Evolutionary conservation across 129 eudicot species (phyloP).

Genomic region (Saussurea involucrata): DNA sequence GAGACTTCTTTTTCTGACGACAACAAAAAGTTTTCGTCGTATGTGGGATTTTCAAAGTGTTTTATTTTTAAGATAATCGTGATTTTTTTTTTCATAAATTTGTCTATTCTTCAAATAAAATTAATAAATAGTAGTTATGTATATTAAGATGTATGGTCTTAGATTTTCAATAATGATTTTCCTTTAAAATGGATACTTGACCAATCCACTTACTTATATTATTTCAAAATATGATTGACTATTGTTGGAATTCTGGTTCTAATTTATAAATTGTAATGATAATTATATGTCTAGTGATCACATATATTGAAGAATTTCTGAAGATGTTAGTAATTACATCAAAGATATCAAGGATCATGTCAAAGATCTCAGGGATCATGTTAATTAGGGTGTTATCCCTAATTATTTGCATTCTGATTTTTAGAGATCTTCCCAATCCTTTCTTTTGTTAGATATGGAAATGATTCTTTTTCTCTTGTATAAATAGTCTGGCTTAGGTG

Average conservation of each 20-base stretch:
- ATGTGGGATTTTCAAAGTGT: background rate
- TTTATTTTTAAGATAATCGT: background rate
- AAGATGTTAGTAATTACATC: too few relatives aligned
- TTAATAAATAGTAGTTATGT: too few relatives aligned
- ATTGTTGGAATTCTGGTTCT: background rate
- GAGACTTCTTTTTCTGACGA: background rate
- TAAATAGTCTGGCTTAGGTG: too few relatives aligned
- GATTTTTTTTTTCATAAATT: background rate
- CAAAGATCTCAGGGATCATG: too few relatives aligned
- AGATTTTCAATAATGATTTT: background rate
- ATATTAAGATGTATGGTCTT: too few relatives aligned
- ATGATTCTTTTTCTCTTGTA: too few relatives aligned
- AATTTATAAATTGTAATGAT: background rate
- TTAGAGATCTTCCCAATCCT: too few relatives aligned
- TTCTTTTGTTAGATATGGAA: too few relatives aligned
- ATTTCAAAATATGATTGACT: background rate
- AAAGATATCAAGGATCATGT: too few relatives aligned
- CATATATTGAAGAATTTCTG: too few relatives aligned
- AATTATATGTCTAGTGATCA: background rate
- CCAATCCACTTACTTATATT: background rate
- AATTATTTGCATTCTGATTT: too few relatives aligned
- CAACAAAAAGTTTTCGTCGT: background rate
- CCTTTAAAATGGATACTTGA: constrained; percentile 1
- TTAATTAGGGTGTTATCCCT: too few relatives aligned
- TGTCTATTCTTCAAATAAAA: background rate